These are phyloP conservation scores for Selaginella moellendorffii DNA, from an alignment of 75 land plant species.

Conservation along the genomic window DNA sequence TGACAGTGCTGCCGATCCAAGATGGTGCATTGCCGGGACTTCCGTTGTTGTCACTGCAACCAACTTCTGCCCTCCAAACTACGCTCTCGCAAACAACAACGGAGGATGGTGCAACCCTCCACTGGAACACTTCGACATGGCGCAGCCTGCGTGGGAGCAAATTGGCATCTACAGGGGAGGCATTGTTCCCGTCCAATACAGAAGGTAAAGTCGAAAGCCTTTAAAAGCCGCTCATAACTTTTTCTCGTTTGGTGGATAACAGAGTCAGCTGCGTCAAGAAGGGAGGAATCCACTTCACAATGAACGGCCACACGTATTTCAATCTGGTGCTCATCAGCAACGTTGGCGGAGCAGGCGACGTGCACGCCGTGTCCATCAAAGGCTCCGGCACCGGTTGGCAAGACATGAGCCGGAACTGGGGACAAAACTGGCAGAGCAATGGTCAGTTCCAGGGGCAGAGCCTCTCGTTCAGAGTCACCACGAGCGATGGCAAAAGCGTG, in stretches of 20 bases:
- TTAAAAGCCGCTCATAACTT: too few species aligned
- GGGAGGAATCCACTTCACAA: background rate
- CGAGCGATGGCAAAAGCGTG: slow-evolving; percentile 7
- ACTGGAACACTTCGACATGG: background rate
- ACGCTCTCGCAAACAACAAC: background rate
- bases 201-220: too few species aligned
- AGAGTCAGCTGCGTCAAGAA: background rate
- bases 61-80: background rate
- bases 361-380: background rate
- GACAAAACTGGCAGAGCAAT: slow-evolving; percentile 8
- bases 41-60: slow-evolving; percentile 11
- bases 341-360: slow-evolving; percentile 2
- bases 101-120: background rate
- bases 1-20: slow-evolving; percentile 8
- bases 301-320: background rate
- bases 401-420: slow-evolving; percentile 1
- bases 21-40: slow-evolving; percentile 1
- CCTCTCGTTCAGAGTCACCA: background rate
- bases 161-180: background rate
- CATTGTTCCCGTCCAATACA: background rate
- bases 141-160: background rate
- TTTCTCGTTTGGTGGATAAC: too few species aligned
- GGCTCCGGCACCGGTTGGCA: slow-evolving; percentile 1
- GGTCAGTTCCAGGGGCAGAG: background rate
- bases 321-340: slow-evolving; percentile 7